phyloP scores from a whole-genome alignment of 768 basidiomycete species.

The Mycena rebaudengoi region DNA sequence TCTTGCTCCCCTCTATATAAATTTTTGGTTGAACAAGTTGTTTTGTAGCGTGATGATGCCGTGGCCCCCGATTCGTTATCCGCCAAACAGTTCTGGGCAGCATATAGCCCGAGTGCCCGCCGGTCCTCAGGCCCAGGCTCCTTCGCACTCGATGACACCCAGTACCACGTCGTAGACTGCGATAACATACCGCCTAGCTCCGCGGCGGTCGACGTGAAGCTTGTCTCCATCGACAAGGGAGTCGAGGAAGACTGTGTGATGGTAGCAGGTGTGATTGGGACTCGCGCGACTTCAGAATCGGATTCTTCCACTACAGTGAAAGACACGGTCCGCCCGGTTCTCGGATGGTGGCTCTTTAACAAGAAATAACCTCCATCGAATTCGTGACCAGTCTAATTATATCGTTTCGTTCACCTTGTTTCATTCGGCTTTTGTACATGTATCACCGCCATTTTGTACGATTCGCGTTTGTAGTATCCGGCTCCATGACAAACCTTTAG shows the following conservation, averaged over 20 bases:
- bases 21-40: neutral
- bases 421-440: no score
- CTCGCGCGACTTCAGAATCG: neutral
- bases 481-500: no score
- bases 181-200: neutral
- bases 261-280: constrained; percentile 5
- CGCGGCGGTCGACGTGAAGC: neutral
- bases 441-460: no score
- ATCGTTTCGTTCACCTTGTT: no score
- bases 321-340: neutral
- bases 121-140: no score
- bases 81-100: neutral
- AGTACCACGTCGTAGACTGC: neutral
- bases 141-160: neutral
- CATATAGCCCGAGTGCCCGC: neutral
- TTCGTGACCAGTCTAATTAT: no score
- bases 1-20: neutral
- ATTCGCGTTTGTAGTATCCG: no score
- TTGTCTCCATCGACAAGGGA: no score
- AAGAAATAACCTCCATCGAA: no score
- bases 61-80: neutral
- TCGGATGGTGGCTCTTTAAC: constrained; percentile 10
- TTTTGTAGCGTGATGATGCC: no score
- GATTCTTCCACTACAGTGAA: neutral
- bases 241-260: neutral